phyloP scores from a whole-genome alignment of 164 flowering plant species.

The Berberis vulgaris region DNA sequence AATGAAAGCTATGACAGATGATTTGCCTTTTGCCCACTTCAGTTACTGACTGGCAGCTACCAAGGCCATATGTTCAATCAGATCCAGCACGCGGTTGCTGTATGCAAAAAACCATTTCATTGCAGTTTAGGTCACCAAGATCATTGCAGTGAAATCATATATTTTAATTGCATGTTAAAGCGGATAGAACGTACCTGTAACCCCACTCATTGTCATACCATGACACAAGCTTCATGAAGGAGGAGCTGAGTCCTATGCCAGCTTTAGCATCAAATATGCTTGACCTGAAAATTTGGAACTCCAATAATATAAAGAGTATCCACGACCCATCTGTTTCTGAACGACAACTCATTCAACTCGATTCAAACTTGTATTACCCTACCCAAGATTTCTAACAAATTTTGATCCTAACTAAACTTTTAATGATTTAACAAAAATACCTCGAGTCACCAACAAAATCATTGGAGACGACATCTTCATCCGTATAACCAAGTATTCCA shows the following conservation, averaged over 20 bases:
- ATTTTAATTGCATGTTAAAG: too few relatives aligned
- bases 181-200: conserved; percentile 54
- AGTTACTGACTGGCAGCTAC: conserved; percentile 16
- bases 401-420: too few relatives aligned
- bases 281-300: conserved; percentile 38
- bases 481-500: conserved; percentile 97
- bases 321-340: too few relatives aligned
- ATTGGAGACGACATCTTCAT: conserved; percentile 95
- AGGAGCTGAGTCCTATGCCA: conserved; percentile 72
- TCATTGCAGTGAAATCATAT: too few relatives aligned
- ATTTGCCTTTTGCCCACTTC: background rate
- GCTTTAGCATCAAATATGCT: conserved; percentile 97
- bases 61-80: conserved; percentile 33
- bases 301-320: too few relatives aligned
- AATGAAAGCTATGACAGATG: too few relatives aligned
- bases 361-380: too few relatives aligned
- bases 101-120: background rate
- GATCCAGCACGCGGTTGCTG: conserved; percentile 34
- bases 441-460: conserved; percentile 94
- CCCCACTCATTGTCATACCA: conserved; percentile 99
- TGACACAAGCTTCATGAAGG: conserved; percentile 84
- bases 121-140: too few relatives aligned
- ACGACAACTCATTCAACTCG: too few relatives aligned
- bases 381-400: too few relatives aligned
- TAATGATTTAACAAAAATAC: conserved; percentile 18